Conservation (phyloP, 805 yeast species). For the Wickerhamomyces canadensis region DNA sequence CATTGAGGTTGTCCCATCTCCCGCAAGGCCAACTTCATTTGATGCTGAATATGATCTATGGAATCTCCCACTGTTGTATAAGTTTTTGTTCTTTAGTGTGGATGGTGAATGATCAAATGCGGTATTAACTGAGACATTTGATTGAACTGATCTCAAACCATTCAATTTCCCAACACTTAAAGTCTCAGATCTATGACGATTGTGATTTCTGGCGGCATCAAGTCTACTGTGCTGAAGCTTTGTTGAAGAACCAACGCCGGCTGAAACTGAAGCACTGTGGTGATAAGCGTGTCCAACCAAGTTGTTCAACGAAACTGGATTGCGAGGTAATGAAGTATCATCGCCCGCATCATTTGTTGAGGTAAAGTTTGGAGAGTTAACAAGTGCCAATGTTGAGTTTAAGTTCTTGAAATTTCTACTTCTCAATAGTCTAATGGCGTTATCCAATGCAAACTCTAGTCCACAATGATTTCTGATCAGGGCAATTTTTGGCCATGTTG, state of each 20-base stretch:
- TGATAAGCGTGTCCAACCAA: neutral
- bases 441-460: conserved; percentile 81
- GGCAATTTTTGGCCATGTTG: conserved; percentile 91
- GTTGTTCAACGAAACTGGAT: conserved; percentile 4
- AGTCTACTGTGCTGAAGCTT: too few species aligned
- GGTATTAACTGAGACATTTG: conserved; percentile 9
- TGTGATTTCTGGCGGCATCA: conserved; percentile 8
- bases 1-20: neutral
- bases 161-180: conserved; percentile 13
- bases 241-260: too few species aligned
- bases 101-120: neutral
- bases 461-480: conserved; percentile 86
- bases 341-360: neutral
- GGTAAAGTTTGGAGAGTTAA: conserved; percentile 18
- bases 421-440: conserved; percentile 63
- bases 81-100: conserved; percentile 2
- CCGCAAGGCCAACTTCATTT: conserved; percentile 5
- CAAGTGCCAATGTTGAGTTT: conserved; percentile 15
- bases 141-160: conserved; percentile 14
- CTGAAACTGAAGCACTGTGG: neutral
- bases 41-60: conserved; percentile 22
- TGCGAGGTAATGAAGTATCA: neutral
- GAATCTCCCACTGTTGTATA: conserved; percentile 4
- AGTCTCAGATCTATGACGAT: conserved; percentile 23
- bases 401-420: conserved; percentile 48